phyloP scores from a whole-genome alignment of 2,329 filamentous ascomycete species.

The Daldinia sp. region DNA sequence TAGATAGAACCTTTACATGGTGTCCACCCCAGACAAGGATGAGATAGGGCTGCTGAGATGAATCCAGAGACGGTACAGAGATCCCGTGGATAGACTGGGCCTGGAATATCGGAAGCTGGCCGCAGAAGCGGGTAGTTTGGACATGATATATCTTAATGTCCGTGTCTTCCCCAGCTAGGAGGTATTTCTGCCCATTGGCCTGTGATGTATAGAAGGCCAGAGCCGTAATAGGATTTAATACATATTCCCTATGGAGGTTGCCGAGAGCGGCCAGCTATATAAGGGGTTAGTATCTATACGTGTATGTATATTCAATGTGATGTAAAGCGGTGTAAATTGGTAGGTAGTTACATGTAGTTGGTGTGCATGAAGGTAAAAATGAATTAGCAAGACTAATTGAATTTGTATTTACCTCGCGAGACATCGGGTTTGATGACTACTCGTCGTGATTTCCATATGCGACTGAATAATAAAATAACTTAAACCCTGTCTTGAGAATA shows the following conservation, averaged over 20 bases:
- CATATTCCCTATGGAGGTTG: constrained; percentile 52
- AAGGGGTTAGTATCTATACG: neutral
- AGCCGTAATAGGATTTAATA: constrained; percentile 70
- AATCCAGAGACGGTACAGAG: constrained; percentile 54
- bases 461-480: neutral
- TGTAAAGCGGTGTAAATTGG: neutral
- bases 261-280: constrained; percentile 37
- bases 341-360: constrained; percentile 3
- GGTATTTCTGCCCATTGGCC: constrained; percentile 52
- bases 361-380: constrained; percentile 18
- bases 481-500: neutral
- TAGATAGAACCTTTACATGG: constrained; percentile 61
- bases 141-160: constrained; percentile 67
- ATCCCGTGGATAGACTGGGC: constrained; percentile 83
- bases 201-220: constrained; percentile 62
- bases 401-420: constrained; percentile 44
- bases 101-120: constrained; percentile 67
- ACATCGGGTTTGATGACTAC: constrained; percentile 37
- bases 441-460: neutral
- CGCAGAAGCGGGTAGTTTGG: constrained; percentile 53
- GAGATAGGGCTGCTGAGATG: constrained; percentile 39
- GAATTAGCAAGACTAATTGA: neutral
- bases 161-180: constrained; percentile 72
- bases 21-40: constrained; percentile 79
- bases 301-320: constrained; percentile 1